These are phyloP conservation scores for Lineolata rhizophorae DNA, from an alignment of 495 filamentous ascomycete genomes.

Conservation along the genomic window DNA sequence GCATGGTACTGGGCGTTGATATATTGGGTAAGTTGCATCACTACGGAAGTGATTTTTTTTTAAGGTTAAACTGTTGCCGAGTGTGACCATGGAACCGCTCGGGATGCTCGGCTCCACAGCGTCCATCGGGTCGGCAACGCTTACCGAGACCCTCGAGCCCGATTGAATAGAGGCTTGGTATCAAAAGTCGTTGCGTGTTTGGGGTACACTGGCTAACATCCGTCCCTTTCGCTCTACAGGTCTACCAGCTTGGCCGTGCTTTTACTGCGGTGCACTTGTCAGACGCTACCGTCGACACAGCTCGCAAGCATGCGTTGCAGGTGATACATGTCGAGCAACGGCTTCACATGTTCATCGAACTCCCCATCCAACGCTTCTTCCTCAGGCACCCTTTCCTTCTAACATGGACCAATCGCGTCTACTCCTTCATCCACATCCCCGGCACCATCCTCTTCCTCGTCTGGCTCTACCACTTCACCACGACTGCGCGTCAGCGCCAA, in stretches of 20 bases:
- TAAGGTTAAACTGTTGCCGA: too few relatives aligned
- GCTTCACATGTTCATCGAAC: slow-evolving; percentile 27
- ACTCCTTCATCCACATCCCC: slow-evolving; percentile 68
- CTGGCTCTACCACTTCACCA: slow-evolving; percentile 45
- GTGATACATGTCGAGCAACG: slow-evolving; percentile 31
- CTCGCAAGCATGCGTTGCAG: slow-evolving; percentile 33
- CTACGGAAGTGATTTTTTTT: too few relatives aligned
- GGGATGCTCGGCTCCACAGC: too few relatives aligned
- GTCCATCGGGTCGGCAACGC: too few relatives aligned
- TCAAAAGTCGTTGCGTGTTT: too few relatives aligned
- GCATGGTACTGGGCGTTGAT: slow-evolving; percentile 63
- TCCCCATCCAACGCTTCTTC: slow-evolving; percentile 16
- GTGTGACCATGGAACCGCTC: slow-evolving; percentile 1
- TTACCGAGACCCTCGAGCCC: too few relatives aligned
- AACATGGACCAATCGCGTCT: slow-evolving; percentile 35
- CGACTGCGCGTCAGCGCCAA: slow-evolving; percentile 22
- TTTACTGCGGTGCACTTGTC: slow-evolving; percentile 37
- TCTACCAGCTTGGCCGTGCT: slow-evolving; percentile 40
- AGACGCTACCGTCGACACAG: slow-evolving; percentile 32
- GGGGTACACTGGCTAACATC: slow-evolving; percentile 2
- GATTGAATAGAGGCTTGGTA: too few relatives aligned
- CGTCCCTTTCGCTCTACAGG: slow-evolving; percentile 18
- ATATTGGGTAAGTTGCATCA: slow-evolving; percentile 29
- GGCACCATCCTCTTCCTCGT: slow-evolving; percentile 52
- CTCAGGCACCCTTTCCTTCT: slow-evolving; percentile 13